These are phyloP conservation scores for Chamaecrista fasciculata DNA, from an alignment of 306 rosid species.

Conservation along the genomic window DNA sequence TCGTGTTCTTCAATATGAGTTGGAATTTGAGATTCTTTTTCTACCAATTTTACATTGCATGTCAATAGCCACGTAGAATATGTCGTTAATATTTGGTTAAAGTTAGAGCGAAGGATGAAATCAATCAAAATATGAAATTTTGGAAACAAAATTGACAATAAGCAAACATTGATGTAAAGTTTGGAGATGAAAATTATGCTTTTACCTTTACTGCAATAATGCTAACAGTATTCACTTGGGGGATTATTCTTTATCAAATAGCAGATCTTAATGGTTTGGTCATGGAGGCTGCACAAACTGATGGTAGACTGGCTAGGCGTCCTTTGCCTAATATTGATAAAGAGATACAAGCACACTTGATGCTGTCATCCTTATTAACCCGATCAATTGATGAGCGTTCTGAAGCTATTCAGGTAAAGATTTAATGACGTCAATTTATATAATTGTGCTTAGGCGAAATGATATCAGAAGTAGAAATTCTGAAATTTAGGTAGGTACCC, in stretches of 20 bases:
- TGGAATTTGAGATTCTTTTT: too few relatives aligned
- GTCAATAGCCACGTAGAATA: too few relatives aligned
- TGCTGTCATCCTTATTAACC: constrained; percentile 45
- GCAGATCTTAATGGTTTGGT: constrained; percentile 56
- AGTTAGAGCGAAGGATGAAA: too few relatives aligned
- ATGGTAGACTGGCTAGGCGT: constrained; percentile 74
- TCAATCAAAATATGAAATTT: too few relatives aligned
- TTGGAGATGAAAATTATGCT: too few relatives aligned
- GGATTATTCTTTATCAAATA: constrained; percentile 30
- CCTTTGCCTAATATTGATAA: constrained; percentile 50
- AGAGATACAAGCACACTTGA: constrained; percentile 68
- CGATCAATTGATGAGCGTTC: constrained; percentile 43
- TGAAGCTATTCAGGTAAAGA: constrained; percentile 51
- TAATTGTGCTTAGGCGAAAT: background rate
- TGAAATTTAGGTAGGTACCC: background rate
- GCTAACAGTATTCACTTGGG: constrained; percentile 24
- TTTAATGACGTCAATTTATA: constrained; percentile 1
- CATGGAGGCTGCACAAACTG: constrained; percentile 58
- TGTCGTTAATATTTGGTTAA: too few relatives aligned
- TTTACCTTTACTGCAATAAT: too few relatives aligned
- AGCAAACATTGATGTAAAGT: too few relatives aligned
- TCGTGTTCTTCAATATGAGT: too few relatives aligned
- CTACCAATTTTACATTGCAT: too few relatives aligned
- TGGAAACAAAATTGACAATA: too few relatives aligned
- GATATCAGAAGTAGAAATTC: background rate